Evolutionary conservation across 306 rosid genomes (phyloP).

Genomic region (Albizia julibrissin): DNA sequence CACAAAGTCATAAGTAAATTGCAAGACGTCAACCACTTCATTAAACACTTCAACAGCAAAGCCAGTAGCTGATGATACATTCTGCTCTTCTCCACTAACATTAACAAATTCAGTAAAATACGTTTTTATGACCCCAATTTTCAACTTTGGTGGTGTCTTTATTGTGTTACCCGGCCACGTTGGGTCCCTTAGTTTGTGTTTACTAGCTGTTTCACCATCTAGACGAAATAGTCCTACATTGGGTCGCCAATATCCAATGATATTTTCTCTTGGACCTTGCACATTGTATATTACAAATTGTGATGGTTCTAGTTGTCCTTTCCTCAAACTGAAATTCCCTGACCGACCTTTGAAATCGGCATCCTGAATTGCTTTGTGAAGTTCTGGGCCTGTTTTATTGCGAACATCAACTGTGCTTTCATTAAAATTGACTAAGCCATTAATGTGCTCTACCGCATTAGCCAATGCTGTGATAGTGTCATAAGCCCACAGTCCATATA

Average conservation of each 20-base stretch:
- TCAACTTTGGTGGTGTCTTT: background rate
- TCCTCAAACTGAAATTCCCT: constrained; percentile 30
- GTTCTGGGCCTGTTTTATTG: background rate
- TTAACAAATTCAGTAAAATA: background rate
- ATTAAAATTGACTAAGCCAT: background rate
- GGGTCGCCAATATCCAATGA: constrained; percentile 37
- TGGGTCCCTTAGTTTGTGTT: no score
- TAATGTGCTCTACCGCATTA: background rate
- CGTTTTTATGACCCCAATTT: background rate
- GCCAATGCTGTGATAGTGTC: background rate
- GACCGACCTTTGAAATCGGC: constrained; percentile 26
- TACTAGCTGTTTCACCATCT: no score
- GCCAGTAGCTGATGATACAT: background rate
- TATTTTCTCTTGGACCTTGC: constrained; percentile 19
- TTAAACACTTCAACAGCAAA: background rate
- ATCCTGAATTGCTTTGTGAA: background rate
- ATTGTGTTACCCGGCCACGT: background rate
- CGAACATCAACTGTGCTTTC: background rate
- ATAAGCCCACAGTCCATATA: background rate
- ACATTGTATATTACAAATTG: constrained; percentile 38
- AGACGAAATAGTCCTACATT: constrained; percentile 13
- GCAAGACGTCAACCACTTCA: background rate
- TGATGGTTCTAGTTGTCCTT: constrained; percentile 35
- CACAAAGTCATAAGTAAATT: background rate
- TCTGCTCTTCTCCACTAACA: background rate